A percentile compares a stretch with the other conserved stretches of the same genome.
These are phyloP conservation scores for Phaeosphaeriaceae sp. DNA, from an alignment of 2,329 filamentous ascomycete genomes.

Conservation along the genomic window DNA sequence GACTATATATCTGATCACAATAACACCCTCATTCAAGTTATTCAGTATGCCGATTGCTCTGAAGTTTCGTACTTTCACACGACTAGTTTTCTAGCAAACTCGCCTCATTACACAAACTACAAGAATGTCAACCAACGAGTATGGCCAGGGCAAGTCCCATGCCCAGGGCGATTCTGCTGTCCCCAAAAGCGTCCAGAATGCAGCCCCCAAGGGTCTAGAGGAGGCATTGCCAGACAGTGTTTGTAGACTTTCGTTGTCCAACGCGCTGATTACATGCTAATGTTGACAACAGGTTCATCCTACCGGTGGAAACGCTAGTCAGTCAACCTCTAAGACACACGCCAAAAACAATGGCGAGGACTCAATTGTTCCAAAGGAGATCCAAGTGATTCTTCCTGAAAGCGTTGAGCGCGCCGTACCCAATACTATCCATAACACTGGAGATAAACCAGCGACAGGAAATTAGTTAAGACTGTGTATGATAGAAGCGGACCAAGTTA, in stretches of 20 bases:
- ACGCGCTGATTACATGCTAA: constrained; percentile 2
- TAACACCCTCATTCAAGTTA: background rate
- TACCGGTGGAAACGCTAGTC: constrained; percentile 44
- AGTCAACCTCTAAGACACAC: constrained; percentile 45
- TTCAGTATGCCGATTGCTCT: constrained; percentile 25
- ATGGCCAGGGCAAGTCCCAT: constrained; percentile 52
- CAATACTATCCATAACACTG: constrained; percentile 53
- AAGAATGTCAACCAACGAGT: constrained; percentile 41
- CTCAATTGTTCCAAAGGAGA: constrained; percentile 51
- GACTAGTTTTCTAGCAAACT: constrained; percentile 21
- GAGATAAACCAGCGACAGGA: constrained; percentile 22
- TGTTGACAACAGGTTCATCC: constrained; percentile 41
- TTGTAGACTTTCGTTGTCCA: constrained; percentile 8
- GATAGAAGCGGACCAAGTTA: background rate
- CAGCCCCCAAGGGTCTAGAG: constrained; percentile 48
- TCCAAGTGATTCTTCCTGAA: constrained; percentile 55
- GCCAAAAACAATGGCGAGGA: constrained; percentile 46
- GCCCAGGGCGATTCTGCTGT: constrained; percentile 50
- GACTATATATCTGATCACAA: background rate
- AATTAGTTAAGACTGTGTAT: background rate
- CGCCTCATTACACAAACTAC: constrained; percentile 19
- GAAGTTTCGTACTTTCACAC: constrained; percentile 26
- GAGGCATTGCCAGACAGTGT: constrained; percentile 48
- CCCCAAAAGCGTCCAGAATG: constrained; percentile 49
- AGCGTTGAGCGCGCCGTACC: constrained; percentile 53